These are phyloP conservation scores for Trichoderma harzianum DNA, from an alignment of 2,329 filamentous ascomycete species.

Conservation along the genomic window DNA sequence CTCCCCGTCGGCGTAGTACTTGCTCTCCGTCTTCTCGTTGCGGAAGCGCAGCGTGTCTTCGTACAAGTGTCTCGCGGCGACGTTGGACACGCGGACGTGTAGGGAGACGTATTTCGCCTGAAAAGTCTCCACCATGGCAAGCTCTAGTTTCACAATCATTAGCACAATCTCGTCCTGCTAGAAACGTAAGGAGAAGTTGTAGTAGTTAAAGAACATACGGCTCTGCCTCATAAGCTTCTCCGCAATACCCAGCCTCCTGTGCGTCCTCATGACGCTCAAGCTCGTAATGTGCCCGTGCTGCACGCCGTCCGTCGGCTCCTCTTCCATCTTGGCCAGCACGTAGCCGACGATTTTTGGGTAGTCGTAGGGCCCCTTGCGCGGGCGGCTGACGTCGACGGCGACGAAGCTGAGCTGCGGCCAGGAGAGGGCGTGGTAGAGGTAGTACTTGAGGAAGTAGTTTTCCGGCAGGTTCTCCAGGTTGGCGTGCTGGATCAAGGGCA, in stretches of 20 bases:
- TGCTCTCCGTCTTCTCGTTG: constrained; percentile 78
- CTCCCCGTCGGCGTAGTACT: constrained; percentile 97
- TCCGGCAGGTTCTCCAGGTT: constrained; percentile 99
- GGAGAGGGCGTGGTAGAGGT: constrained; percentile 96
- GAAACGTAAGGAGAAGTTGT: too few relatives aligned
- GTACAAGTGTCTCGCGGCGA: constrained; percentile 87
- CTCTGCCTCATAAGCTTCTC: constrained; percentile 98
- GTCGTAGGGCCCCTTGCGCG: constrained; percentile 73
- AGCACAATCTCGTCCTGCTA: neutral
- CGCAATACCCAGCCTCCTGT: constrained; percentile 83
- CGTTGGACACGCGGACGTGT: constrained; percentile 92
- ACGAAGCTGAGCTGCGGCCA: constrained; percentile 98
- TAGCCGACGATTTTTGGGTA: constrained; percentile 98
- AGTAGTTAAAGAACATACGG: constrained; percentile 55
- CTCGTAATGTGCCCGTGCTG: constrained; percentile 96
- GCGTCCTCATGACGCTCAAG: constrained; percentile 93
- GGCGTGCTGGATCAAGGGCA: constrained; percentile 91
- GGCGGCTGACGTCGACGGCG: constrained; percentile 84
- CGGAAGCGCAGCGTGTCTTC: constrained; percentile 86
- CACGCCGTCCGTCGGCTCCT: constrained; percentile 87
- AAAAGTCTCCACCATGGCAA: constrained; percentile 96
- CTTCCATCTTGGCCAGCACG: constrained; percentile 99
- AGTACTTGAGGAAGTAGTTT: constrained; percentile 99
- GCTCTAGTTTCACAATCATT: constrained; percentile 51
- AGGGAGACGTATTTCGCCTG: constrained; percentile 89